phyloP scores from a whole-genome alignment of 352 stramenopile genomes.

The Blastocystis sp. region DNA sequence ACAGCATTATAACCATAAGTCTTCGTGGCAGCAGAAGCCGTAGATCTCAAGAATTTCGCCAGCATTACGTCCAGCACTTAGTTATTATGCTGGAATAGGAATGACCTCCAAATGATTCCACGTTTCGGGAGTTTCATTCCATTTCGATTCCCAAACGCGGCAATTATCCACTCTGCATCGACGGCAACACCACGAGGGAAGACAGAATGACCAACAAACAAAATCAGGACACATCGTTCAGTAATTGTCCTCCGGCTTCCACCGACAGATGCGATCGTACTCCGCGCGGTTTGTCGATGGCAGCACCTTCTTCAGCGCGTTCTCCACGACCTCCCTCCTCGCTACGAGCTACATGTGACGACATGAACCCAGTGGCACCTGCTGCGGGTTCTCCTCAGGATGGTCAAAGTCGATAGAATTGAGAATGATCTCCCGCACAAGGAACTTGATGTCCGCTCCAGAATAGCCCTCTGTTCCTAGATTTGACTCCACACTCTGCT shows the following conservation, averaged over 20 bases:
- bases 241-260: not conserved
- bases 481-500: not conserved
- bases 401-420: not conserved
- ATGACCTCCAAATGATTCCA: too few species aligned
- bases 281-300: constrained; percentile 17
- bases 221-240: too few species aligned
- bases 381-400: not conserved
- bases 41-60: constrained; percentile 49
- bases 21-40: constrained; percentile 36
- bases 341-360: not conserved
- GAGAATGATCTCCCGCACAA: constrained; percentile 41
- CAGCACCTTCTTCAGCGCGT: constrained; percentile 8
- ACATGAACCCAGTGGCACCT: not conserved
- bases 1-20: constrained; percentile 57
- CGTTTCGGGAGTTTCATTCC: too few species aligned
- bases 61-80: constrained; percentile 3
- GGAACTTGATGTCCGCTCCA: constrained; percentile 51
- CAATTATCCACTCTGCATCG: too few species aligned
- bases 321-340: constrained; percentile 9
- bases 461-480: constrained; percentile 56
- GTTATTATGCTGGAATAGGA: too few species aligned
- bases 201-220: too few species aligned
- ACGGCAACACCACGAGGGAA: too few species aligned
- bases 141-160: too few species aligned
- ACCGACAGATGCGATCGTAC: constrained; percentile 29